phyloP scores from a whole-genome alignment of 306 rosid genomes.

The Glycine soja region DNA sequence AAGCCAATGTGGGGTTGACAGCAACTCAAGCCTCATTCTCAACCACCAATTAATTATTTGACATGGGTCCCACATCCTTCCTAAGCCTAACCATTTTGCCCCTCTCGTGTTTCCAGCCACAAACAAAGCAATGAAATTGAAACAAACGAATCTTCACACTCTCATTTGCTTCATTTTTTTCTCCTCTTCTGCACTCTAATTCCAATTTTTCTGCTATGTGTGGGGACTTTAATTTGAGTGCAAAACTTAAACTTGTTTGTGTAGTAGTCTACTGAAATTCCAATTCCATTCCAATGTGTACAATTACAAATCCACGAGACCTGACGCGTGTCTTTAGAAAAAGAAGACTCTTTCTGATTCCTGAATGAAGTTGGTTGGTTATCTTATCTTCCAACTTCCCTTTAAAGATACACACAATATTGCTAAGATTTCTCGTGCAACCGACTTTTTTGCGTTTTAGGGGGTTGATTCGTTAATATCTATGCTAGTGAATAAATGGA shows the following conservation, averaged over 20 bases:
- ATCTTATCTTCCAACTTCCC: conserved; percentile 37
- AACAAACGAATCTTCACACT: no score
- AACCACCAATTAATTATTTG: conserved; percentile 66
- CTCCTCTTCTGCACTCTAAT: no score
- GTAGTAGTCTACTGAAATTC: not conserved
- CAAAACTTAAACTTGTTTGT: not conserved
- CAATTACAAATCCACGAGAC: no score
- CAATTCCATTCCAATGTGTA: not conserved
- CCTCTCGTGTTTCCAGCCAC: not conserved
- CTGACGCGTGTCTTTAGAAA: not conserved
- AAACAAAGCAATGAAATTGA: no score
- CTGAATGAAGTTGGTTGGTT: not conserved
- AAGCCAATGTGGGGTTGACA: conserved; percentile 63
- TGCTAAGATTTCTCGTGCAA: conserved; percentile 12
- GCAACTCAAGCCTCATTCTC: conserved; percentile 51
- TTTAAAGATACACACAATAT: conserved; percentile 16
- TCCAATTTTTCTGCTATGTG: no score
- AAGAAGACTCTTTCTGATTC: not conserved
- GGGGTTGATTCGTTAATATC: conserved; percentile 8
- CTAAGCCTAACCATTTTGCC: not conserved
- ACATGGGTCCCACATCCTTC: conserved; percentile 55
- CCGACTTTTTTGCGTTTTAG: conserved; percentile 17
- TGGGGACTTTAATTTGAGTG: no score
- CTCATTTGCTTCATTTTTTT: no score
- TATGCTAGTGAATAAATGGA: conserved; percentile 7